phyloP scores from a whole-genome alignment of 2,329 filamentous ascomycete genomes.

The Aureobasidium vineae region DNA sequence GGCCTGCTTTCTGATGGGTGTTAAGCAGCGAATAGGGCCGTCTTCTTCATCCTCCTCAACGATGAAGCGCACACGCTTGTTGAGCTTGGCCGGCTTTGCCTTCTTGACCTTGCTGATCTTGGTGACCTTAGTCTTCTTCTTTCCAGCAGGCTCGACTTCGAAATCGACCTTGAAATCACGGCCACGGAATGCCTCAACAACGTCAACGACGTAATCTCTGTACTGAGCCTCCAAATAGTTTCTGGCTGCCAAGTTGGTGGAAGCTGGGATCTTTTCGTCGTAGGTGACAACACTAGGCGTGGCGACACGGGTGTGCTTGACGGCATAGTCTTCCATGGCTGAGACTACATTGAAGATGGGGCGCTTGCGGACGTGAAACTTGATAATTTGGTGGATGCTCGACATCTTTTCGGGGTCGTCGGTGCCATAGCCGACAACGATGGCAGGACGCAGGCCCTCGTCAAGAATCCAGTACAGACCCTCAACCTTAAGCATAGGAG shows the following conservation, averaged over 20 bases:
- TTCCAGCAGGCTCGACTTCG: not conserved
- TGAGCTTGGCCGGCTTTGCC: not conserved
- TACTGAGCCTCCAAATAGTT: not conserved
- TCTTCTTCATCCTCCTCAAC: constrained; percentile 16
- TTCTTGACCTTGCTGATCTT: not conserved
- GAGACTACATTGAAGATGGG: constrained; percentile 15
- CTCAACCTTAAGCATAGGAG: constrained; percentile 4
- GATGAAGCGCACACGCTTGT: not conserved
- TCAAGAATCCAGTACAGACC: constrained; percentile 9
- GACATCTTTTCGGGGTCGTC: constrained; percentile 18
- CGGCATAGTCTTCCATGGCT: constrained; percentile 3
- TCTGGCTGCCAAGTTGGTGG: not conserved
- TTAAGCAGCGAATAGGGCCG: constrained; percentile 6
- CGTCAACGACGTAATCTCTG: not conserved
- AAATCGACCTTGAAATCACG: not conserved
- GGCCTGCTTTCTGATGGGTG: not conserved
- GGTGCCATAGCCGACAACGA: constrained; percentile 15
- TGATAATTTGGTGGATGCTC: constrained; percentile 13
- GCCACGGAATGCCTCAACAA: not conserved
- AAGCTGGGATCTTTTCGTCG: not conserved
- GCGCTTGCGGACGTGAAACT: not conserved
- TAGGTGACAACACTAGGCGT: not conserved
- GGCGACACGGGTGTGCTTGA: constrained; percentile 15
- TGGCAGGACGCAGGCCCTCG: not conserved
- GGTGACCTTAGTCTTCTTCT: not conserved